Conservation (phyloP, 108 stramenopile species). For the Cyclotella baltica region DNA sequence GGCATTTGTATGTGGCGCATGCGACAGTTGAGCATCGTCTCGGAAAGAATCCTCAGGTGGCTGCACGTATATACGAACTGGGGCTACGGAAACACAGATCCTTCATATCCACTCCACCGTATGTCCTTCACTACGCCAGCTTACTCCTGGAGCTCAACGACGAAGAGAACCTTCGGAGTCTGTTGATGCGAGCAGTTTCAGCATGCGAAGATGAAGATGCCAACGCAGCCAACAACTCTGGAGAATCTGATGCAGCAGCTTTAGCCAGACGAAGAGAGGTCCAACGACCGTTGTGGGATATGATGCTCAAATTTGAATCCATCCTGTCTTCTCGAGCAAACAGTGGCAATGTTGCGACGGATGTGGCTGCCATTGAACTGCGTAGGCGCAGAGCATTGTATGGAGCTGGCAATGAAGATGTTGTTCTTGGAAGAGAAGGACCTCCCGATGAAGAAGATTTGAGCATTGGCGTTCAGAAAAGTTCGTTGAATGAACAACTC, state of each 20-base stretch:
- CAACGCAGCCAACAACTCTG: conserved; percentile 1
- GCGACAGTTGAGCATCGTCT: conserved; percentile 85
- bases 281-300: conserved; percentile 81
- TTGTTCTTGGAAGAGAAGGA: conserved; percentile 67
- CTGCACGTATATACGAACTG: conserved; percentile 86
- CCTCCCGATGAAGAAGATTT: conserved; percentile 55
- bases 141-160: conserved; percentile 86
- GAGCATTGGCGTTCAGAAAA: conserved; percentile 69
- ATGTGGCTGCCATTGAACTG: conserved; percentile 70
- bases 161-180: conserved; percentile 79
- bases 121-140: conserved; percentile 81
- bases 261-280: conserved; percentile 42
- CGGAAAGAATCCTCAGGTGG: conserved; percentile 77
- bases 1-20: conserved; percentile 86
- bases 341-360: conserved; percentile 52
- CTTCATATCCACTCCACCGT: conserved; percentile 80
- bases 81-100: conserved; percentile 79
- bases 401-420: conserved; percentile 83
- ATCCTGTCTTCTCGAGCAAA: conserved; percentile 51
- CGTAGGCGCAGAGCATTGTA: conserved; percentile 76
- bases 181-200: conserved; percentile 81
- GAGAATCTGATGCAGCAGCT: conserved; percentile 33
- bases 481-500: conserved; percentile 78
- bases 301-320: conserved; percentile 87
- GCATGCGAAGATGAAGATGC: conserved; percentile 75